A percentile compares a stretch with the other conserved stretches of the same genome.
Evolutionary conservation across 768 basidiomycete genomes (phyloP).

Genomic region (Crucibulum laeve): DNA sequence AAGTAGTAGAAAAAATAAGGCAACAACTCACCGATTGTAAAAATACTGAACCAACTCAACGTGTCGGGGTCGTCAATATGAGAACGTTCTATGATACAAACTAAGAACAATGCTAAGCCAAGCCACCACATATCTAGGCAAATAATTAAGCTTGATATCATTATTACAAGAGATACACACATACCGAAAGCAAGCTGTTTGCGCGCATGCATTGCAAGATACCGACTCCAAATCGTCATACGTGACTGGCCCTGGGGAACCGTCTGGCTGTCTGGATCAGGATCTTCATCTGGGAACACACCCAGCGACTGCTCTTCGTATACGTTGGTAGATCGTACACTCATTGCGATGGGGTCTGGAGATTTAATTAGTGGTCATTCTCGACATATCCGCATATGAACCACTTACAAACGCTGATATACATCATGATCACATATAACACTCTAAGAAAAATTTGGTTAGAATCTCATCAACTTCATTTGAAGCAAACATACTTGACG

Average conservation of each 20-base stretch:
- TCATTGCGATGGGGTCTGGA: constrained; percentile 77
- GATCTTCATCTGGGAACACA: constrained; percentile 55
- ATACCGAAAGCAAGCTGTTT: constrained; percentile 88
- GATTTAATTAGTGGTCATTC: not conserved
- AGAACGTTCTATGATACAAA: constrained; percentile 88
- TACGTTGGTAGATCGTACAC: constrained; percentile 89
- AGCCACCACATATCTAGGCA: constrained; percentile 94
- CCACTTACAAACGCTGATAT: constrained; percentile 72
- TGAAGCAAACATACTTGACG: constrained; percentile 58
- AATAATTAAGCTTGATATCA: constrained; percentile 1
- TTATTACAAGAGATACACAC: constrained; percentile 11
- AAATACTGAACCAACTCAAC: constrained; percentile 78
- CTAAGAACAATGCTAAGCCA: constrained; percentile 74
- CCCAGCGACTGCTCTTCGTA: constrained; percentile 94
- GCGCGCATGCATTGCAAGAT: constrained; percentile 78
- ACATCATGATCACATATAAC: constrained; percentile 93
- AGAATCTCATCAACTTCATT: not conserved
- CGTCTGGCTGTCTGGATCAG: constrained; percentile 42
- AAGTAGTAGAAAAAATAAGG: not conserved
- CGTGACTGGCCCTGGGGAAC: constrained; percentile 43
- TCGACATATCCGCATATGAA: constrained; percentile 4
- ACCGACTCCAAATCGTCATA: constrained; percentile 68
- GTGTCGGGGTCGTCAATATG: constrained; percentile 39
- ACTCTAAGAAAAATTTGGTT: constrained; percentile 44
- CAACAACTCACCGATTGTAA: constrained; percentile 57